Evolutionary conservation across 257 asterid genomes (phyloP).

Genomic region (Fraxinus americana): DNA sequence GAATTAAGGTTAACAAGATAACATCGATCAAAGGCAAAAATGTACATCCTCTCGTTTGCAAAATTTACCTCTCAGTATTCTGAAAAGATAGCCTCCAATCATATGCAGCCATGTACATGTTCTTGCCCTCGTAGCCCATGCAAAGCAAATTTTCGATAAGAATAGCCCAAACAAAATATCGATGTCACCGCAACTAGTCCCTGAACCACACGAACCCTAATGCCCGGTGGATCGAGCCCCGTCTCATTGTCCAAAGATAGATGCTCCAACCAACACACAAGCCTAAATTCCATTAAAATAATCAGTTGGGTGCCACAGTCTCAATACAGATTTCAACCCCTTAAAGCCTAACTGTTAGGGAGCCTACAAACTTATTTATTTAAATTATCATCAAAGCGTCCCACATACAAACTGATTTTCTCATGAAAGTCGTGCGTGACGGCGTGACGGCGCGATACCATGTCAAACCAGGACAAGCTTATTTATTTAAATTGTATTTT

Average conservation of each 20-base stretch:
- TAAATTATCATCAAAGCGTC: neutral
- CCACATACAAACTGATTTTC: neutral
- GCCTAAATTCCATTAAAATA: conserved; percentile 50
- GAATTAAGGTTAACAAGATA: neutral
- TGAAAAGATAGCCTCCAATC: too few species aligned
- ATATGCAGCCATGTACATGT: too few species aligned
- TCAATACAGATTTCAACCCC: neutral
- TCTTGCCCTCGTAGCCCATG: too few species aligned
- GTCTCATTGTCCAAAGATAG: conserved; percentile 57
- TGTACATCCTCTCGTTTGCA: neutral
- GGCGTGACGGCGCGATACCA: neutral
- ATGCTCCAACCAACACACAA: conserved; percentile 95
- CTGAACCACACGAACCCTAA: too few species aligned
- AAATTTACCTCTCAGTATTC: conserved; percentile 29
- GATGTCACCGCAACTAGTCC: too few species aligned
- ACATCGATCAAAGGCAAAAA: neutral
- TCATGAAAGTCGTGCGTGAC: neutral
- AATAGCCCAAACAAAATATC: too few species aligned
- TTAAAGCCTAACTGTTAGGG: neutral
- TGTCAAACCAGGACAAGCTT: neutral
- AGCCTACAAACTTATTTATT: neutral
- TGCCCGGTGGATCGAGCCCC: too few species aligned
- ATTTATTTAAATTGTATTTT: neutral
- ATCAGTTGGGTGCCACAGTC: conserved; percentile 1
- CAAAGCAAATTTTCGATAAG: too few species aligned